Evolutionary conservation across 2,329 filamentous ascomycete genomes (phyloP).

Genomic region (Cladosporium austrohemisphaericum): DNA sequence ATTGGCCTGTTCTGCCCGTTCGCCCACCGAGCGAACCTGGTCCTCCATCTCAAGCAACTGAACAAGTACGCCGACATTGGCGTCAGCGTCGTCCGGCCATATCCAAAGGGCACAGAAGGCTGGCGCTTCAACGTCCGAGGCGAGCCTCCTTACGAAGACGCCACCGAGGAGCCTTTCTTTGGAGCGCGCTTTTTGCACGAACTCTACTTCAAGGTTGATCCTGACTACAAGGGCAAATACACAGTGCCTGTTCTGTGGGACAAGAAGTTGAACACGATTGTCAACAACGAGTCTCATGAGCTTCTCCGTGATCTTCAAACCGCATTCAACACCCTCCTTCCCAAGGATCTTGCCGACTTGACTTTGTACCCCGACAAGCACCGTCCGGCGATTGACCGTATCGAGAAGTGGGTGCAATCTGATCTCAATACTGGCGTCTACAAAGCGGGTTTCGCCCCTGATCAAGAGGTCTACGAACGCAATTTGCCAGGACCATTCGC

Average conservation of each 20-base stretch:
- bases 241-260: conserved; percentile 62
- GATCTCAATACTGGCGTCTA: conserved; percentile 60
- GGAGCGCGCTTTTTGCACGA: conserved; percentile 56
- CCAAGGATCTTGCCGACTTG: conserved; percentile 39
- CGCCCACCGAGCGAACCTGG: conserved; percentile 57
- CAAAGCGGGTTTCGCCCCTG: conserved; percentile 56
- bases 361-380: conserved; percentile 54
- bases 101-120: conserved; percentile 65
- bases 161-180: conserved; percentile 60
- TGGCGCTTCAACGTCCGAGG: conserved; percentile 55
- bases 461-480: conserved; percentile 54
- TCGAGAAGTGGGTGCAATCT: conserved; percentile 52
- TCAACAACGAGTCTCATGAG: conserved; percentile 61
- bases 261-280: conserved; percentile 51
- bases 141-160: conserved; percentile 44
- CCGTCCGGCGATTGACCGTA: conserved; percentile 48
- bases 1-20: conserved; percentile 63
- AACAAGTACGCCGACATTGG: conserved; percentile 47
- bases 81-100: conserved; percentile 59
- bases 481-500: conserved; percentile 55
- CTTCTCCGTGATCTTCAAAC: conserved; percentile 56
- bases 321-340: conserved; percentile 51
- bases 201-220: conserved; percentile 59
- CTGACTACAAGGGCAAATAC: conserved; percentile 58
- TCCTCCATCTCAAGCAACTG: conserved; percentile 57